phyloP scores from a whole-genome alignment of 106 monocot genomes.

The Dioscorea dumetorum region DNA sequence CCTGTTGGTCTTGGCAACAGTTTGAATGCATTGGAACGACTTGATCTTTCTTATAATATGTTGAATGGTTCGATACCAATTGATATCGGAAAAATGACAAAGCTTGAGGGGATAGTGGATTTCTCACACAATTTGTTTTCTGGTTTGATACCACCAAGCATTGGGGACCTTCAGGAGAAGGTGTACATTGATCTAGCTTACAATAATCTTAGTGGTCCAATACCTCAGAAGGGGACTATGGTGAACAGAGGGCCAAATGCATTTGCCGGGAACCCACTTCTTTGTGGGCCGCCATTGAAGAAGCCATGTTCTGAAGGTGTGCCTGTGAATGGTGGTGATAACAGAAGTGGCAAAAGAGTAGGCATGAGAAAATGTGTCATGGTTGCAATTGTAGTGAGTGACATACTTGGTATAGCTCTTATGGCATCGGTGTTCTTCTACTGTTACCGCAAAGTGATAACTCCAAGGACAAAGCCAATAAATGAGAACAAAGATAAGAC shows the following conservation, averaged over 20 bases:
- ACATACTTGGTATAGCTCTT: neutral
- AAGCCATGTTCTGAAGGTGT: neutral
- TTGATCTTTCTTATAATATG: constrained; percentile 66
- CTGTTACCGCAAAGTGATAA: neutral
- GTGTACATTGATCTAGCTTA: constrained; percentile 81
- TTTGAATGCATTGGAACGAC: constrained; percentile 40
- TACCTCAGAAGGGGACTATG: constrained; percentile 72
- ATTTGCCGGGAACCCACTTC: constrained; percentile 73
- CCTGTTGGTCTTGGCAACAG: constrained; percentile 47
- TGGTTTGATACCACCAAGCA: constrained; percentile 56
- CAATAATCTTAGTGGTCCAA: constrained; percentile 74
- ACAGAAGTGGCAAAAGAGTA: neutral
- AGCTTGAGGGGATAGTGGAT: constrained; percentile 56
- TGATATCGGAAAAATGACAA: constrained; percentile 59
- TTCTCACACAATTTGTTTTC: constrained; percentile 81
- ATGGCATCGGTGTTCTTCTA: neutral
- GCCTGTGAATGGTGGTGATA: neutral
- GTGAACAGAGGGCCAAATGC: constrained; percentile 79
- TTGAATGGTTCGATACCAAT: constrained; percentile 56
- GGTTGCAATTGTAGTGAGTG: neutral
- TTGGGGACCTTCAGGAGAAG: constrained; percentile 79
- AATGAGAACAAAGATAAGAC: neutral
- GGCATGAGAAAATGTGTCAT: neutral
- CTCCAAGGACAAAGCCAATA: neutral
- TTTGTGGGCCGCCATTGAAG: constrained; percentile 39